phyloP scores from a whole-genome alignment of 257 asterid genomes.

The Lithospermum erythrorhizon region DNA sequence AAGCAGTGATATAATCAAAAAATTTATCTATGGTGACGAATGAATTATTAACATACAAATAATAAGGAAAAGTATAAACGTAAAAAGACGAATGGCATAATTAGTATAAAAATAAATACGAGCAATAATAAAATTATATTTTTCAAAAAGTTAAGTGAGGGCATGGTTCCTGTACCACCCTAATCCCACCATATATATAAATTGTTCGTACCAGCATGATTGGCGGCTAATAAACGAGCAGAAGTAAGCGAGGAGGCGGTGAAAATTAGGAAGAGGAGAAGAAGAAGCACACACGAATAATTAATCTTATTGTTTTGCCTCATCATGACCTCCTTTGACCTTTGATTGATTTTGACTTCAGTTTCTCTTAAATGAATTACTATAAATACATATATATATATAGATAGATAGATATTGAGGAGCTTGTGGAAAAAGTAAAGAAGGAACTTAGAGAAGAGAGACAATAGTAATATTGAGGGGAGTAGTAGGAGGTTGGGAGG shows the following conservation, averaged over 20 bases:
- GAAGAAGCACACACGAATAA: slow-evolving; percentile 6
- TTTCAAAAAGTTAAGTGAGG: too few relatives aligned
- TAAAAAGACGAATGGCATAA: too few relatives aligned
- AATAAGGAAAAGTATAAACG: too few relatives aligned
- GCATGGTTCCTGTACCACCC: too few relatives aligned
- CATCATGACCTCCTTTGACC: neutral
- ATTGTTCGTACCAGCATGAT: slow-evolving; percentile 12
- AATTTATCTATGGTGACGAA: too few relatives aligned
- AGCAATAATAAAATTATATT: too few relatives aligned
- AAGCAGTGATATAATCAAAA: too few relatives aligned
- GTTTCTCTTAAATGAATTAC: neutral
- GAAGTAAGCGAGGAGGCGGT: slow-evolving; percentile 8
- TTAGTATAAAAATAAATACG: too few relatives aligned
- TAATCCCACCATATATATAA: neutral
- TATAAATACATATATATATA: too few relatives aligned
- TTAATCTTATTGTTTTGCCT: slow-evolving; percentile 10
- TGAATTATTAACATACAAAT: too few relatives aligned
- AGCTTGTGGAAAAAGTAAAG: too few relatives aligned
- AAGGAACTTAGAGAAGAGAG: too few relatives aligned
- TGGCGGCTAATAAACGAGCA: slow-evolving; percentile 8
- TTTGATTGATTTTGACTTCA: neutral
- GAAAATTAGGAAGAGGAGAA: slow-evolving; percentile 11
- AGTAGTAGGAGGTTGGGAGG: slow-evolving; percentile 7
- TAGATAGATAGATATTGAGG: neutral
- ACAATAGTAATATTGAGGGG: neutral